These are phyloP conservation scores for Xerophyta viscosa DNA, from an alignment of 106 monocot species.

Conservation along the genomic window DNA sequence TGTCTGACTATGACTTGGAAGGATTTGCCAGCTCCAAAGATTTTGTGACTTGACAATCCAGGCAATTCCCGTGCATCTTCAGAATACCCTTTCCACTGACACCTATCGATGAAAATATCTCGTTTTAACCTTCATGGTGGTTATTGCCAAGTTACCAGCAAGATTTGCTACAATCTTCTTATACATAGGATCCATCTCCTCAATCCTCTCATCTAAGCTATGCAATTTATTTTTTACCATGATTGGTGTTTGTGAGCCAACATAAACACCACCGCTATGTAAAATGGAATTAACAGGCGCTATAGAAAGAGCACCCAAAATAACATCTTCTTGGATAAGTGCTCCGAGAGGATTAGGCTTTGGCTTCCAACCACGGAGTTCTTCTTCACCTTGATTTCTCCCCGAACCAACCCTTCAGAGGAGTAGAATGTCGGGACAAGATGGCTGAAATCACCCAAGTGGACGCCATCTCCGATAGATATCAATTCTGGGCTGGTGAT, in stretches of 20 bases:
- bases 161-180: slow-evolving; percentile 42
- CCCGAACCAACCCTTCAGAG: slow-evolving; percentile 6
- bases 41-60: slow-evolving; percentile 24
- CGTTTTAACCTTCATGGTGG: slow-evolving; percentile 43
- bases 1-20: slow-evolving; percentile 32
- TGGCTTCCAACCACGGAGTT: slow-evolving; percentile 42
- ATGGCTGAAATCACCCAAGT: slow-evolving; percentile 46
- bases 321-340: slow-evolving; percentile 37
- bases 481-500: slow-evolving; percentile 19
- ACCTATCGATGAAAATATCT: slow-evolving; percentile 51
- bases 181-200: slow-evolving; percentile 38
- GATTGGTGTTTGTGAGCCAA: slow-evolving; percentile 26
- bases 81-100: slow-evolving; percentile 29
- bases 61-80: slow-evolving; percentile 21
- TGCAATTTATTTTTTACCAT: slow-evolving; percentile 40
- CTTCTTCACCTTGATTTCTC: slow-evolving; percentile 16
- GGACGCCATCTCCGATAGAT: slow-evolving; percentile 39
- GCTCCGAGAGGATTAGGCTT: slow-evolving; percentile 30
- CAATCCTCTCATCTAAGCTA: slow-evolving; percentile 33
- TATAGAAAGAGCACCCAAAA: slow-evolving; percentile 47
- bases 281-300: slow-evolving; percentile 28
- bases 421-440: slow-evolving; percentile 37
- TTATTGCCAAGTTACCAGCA: slow-evolving; percentile 38
- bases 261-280: slow-evolving; percentile 31
- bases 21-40: slow-evolving; percentile 26